Evolutionary conservation across 179 eudicot species (phyloP).

Genomic region (Drosera spatulata): DNA sequence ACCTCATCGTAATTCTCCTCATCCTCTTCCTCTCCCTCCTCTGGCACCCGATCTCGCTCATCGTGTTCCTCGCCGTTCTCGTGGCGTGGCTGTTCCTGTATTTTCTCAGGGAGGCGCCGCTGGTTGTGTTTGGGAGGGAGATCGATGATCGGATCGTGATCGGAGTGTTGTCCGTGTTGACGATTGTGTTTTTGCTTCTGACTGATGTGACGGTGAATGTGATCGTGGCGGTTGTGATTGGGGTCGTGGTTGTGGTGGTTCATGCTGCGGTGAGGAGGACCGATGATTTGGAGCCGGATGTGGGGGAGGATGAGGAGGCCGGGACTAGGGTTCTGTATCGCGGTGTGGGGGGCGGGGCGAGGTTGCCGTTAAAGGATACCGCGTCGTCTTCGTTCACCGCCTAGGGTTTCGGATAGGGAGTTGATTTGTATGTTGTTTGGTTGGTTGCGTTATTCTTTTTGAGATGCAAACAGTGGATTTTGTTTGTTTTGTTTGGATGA

Average conservation of each 20-base stretch:
- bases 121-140: slow-evolving; percentile 16
- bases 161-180: slow-evolving; percentile 20
- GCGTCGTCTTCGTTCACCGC: slow-evolving; percentile 12
- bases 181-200: slow-evolving; percentile 24
- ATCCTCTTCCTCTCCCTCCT: slow-evolving; percentile 35
- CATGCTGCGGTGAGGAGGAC: slow-evolving; percentile 33
- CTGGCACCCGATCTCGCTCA: slow-evolving; percentile 41
- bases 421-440: background rate
- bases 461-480: background rate
- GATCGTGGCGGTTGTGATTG: slow-evolving; percentile 19
- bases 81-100: slow-evolving; percentile 44
- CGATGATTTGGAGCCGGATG: slow-evolving; percentile 18
- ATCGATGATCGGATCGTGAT: slow-evolving; percentile 35
- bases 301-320: slow-evolving; percentile 6
- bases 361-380: slow-evolving; percentile 11
- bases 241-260: slow-evolving; percentile 18
- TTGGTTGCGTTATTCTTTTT: background rate
- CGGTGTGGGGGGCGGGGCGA: slow-evolving; percentile 1
- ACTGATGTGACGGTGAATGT: slow-evolving; percentile 25
- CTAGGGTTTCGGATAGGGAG: background rate
- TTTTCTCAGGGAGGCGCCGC: slow-evolving; percentile 49
- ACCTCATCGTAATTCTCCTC: slow-evolving; percentile 25
- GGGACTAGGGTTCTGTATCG: background rate
- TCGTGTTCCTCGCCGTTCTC: slow-evolving; percentile 34
- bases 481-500: too few species aligned